Evolutionary conservation across 306 rosid genomes (phyloP), one percentile per base, ranked within the genome.

Genomic region (Cyamopsis tetragonoloba): DNA sequence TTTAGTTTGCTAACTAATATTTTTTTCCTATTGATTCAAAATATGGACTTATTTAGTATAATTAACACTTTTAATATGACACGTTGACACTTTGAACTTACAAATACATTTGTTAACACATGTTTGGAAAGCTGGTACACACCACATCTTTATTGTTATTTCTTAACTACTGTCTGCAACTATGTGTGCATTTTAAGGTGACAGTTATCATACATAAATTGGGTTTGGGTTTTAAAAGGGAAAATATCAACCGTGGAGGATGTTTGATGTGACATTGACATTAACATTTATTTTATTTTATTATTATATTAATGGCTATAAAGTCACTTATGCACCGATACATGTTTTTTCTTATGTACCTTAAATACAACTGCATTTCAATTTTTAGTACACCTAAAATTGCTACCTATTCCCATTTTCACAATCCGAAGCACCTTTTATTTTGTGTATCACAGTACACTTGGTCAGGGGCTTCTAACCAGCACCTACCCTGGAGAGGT

Each of bases 381-480:
- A 30, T 57, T 13, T n/a, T 57, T n/a, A 38, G 1, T 41, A 12
- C 12, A 26, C 8, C 20, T 43, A 19, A 59, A 61, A 49, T 65
- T 72, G 35, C 51, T 22, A 22, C 35, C 22, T 30, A 39, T 54
- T 54, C 32, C 13, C 15, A 44, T n/a, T 14, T 69, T 26, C 69
- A 48, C 22, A 38, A 60, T 35, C 53, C 60, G 71, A 22, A 69
- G 54, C 15, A 19, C 22, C 43, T 57, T 67, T 9, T 60, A 17
- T 68, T 78, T 82, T 73, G 71, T 31, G 50, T 79, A 71, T 15
- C 47, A 71, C 89, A 87, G 98, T 77, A 92, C 98, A 34, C 96
- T 92, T 70, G 98, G 96, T 42, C 96, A 89, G 76, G 97, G 97
- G 56, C 97, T 93, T 74, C 80, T 71, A 46, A 93, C 98, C 8